Conservation (phyloP, 2,329 filamentous ascomycete species). For the Arthrinium phaeospermum region DNA sequence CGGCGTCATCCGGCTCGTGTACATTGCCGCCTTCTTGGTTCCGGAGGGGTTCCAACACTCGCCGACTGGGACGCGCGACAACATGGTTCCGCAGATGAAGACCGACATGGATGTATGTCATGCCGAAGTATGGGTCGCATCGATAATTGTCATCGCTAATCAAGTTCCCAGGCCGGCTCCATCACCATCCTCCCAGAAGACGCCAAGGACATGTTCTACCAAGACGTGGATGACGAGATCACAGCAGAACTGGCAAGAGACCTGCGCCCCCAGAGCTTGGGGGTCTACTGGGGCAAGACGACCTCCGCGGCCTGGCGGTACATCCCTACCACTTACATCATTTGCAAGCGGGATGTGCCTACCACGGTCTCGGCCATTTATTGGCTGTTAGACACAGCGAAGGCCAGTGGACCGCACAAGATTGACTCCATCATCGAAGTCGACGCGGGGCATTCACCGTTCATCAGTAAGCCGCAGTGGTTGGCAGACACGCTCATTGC, state of each 20-base stretch:
- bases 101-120: slow-evolving; percentile 18
- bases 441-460: slow-evolving; percentile 33
- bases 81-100: neutral
- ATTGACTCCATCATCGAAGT: slow-evolving; percentile 31
- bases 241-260: slow-evolving; percentile 28
- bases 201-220: slow-evolving; percentile 34
- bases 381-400: slow-evolving; percentile 28
- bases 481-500: slow-evolving; percentile 27
- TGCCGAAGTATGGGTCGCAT: no score
- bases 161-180: slow-evolving; percentile 24
- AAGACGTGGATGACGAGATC: slow-evolving; percentile 31
- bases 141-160: slow-evolving; percentile 8
- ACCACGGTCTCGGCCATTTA: slow-evolving; percentile 25
- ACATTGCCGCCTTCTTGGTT: slow-evolving; percentile 33
- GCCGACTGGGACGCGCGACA: neutral
- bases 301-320: slow-evolving; percentile 32
- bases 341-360: slow-evolving; percentile 25
- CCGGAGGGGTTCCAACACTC: slow-evolving; percentile 33
- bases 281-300: slow-evolving; percentile 31
- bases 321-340: slow-evolving; percentile 32
- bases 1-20: slow-evolving; percentile 32
- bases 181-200: slow-evolving; percentile 30
- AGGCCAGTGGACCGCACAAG: slow-evolving; percentile 21
- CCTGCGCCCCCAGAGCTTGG: slow-evolving; percentile 31
- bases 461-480: slow-evolving; percentile 31